These are phyloP conservation scores for Alternaria burnsii DNA, from an alignment of 2,329 filamentous ascomycete genomes.

Conservation along the genomic window DNA sequence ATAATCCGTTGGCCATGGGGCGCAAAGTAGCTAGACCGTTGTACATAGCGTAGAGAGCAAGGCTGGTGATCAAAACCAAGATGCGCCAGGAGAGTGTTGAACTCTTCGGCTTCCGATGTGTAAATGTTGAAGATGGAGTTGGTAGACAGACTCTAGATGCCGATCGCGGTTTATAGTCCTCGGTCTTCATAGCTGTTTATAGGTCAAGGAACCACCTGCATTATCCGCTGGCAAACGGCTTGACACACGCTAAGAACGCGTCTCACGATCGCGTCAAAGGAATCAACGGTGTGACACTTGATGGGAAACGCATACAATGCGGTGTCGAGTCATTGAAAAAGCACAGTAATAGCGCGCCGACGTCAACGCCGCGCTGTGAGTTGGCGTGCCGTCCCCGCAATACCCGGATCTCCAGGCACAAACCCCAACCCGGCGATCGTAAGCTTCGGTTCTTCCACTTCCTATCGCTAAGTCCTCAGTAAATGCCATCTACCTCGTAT, in stretches of 20 bases:
- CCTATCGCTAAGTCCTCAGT: constrained; percentile 3
- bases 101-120: constrained; percentile 17
- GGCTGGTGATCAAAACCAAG: constrained; percentile 11
- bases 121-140: constrained; percentile 27
- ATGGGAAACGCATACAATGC: constrained; percentile 1
- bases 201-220: constrained; percentile 21
- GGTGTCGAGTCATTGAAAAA: constrained; percentile 6
- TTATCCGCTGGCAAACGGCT: constrained; percentile 19
- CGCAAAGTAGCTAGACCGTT: constrained; percentile 20
- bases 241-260: constrained; percentile 17
- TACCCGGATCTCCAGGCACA: constrained; percentile 12
- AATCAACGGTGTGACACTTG: constrained; percentile 3
- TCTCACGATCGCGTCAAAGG: constrained; percentile 20
- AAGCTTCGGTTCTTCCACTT: constrained; percentile 1
- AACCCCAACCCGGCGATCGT: neutral
- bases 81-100: constrained; percentile 33
- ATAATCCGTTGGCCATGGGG: constrained; percentile 14
- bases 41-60: constrained; percentile 19
- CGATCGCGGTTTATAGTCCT: constrained; percentile 23
- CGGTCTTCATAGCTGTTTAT: constrained; percentile 33
- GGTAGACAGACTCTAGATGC: neutral
- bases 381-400: constrained; percentile 23
- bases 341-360: constrained; percentile 9
- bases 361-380: constrained; percentile 16
- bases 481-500: neutral